Percentiles rank a stretch among this genome's conserved stretches.
phyloP scores from a whole-genome alignment of 495 filamentous ascomycete genomes.

The Xylaria cubensis region DNA sequence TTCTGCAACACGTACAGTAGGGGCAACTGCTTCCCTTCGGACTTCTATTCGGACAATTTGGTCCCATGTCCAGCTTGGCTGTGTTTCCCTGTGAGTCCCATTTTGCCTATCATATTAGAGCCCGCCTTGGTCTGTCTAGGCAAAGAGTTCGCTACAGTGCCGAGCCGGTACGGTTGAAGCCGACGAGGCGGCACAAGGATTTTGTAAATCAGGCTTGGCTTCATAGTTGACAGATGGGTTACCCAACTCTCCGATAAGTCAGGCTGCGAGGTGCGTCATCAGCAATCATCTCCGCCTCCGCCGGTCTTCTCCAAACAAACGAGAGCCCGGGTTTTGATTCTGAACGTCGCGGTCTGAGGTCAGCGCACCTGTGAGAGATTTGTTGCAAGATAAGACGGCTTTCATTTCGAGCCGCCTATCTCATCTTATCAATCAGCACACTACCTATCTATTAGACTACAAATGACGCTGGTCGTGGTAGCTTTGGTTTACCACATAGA shows the following conservation, averaged over 20 bases:
- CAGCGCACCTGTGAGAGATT: slow-evolving; percentile 14
- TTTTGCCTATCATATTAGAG: slow-evolving; percentile 16
- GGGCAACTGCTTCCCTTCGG: slow-evolving; percentile 15
- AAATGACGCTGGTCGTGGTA: background rate
- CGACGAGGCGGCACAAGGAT: slow-evolving; percentile 23
- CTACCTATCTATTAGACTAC: background rate
- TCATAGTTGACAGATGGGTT: slow-evolving; percentile 6
- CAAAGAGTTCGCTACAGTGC: slow-evolving; percentile 18
- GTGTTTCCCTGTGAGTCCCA: slow-evolving; percentile 3
- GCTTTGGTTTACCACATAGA: background rate
- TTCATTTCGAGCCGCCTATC: background rate
- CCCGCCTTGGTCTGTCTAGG: slow-evolving; percentile 11
- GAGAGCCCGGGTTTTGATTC: background rate
- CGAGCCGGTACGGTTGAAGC: slow-evolving; percentile 22
- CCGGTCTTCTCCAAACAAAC: slow-evolving; percentile 20
- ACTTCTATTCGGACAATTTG: slow-evolving; percentile 7
- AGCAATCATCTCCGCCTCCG: slow-evolving; percentile 9
- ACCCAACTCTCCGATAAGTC: slow-evolving; percentile 5
- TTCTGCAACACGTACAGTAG: background rate
- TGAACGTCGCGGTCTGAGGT: slow-evolving; percentile 8
- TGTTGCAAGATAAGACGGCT: slow-evolving; percentile 22
- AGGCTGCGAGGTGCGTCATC: slow-evolving; percentile 22
- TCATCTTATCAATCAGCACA: background rate
- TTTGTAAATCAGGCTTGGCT: slow-evolving; percentile 26
- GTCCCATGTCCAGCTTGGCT: slow-evolving; percentile 19